Percentiles rank a stretch among this genome's conserved stretches.
Conservation (phyloP, 169 alveolate species). For the Plasmodium chabaudi region DNA sequence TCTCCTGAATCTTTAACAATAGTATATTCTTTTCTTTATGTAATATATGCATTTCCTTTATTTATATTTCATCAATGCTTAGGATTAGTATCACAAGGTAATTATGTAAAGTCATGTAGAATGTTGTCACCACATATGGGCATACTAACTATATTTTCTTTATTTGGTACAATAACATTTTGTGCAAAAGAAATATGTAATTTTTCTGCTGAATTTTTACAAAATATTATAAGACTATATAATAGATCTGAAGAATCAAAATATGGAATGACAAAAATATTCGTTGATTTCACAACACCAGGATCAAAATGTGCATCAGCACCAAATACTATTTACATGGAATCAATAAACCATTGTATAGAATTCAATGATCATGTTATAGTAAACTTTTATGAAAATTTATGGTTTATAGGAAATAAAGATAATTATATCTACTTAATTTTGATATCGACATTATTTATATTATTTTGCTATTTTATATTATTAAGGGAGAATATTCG, state of each 20-base stretch:
- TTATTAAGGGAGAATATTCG: constrained; percentile 49
- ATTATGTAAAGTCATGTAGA: constrained; percentile 56
- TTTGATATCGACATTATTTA: constrained; percentile 28
- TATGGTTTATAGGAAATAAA: constrained; percentile 66
- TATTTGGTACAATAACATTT: constrained; percentile 69
- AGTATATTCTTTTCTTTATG: constrained; percentile 42
- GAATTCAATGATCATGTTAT: constrained; percentile 21
- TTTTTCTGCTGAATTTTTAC: constrained; percentile 55
- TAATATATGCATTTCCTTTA: constrained; percentile 57
- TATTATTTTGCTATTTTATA: constrained; percentile 38
- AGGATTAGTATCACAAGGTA: constrained; percentile 70
- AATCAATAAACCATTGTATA: constrained; percentile 35
- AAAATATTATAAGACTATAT: constrained; percentile 26
- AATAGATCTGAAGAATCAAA: constrained; percentile 15
- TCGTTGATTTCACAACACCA: constrained; percentile 35
- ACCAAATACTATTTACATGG: constrained; percentile 28
- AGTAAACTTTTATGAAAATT: constrained; percentile 59
- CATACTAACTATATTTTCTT: constrained; percentile 36
- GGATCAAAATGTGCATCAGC: constrained; percentile 1
- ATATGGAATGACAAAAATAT: constrained; percentile 56
- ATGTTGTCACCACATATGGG: constrained; percentile 55
- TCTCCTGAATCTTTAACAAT: constrained; percentile 74
- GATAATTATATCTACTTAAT: constrained; percentile 49
- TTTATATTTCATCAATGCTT: constrained; percentile 61
- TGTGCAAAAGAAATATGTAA: constrained; percentile 70